Evolutionary conservation across 2,329 filamentous ascomycete genomes (phyloP).

Genomic region (Coniochaeta sp.): DNA sequence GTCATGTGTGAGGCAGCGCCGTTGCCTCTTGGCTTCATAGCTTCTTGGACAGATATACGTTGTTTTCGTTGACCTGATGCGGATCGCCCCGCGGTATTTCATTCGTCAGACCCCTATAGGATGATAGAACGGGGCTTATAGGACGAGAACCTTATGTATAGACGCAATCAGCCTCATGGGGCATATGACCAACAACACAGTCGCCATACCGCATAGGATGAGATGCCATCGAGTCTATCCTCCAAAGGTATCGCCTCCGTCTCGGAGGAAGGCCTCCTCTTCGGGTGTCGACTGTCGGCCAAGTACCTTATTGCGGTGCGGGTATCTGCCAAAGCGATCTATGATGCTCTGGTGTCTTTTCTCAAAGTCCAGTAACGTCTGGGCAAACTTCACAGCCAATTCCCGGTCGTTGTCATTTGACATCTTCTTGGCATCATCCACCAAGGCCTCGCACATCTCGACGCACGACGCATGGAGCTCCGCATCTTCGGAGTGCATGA

Average conservation of each 20-base stretch:
- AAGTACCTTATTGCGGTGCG: conserved; percentile 36
- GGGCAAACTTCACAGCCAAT: conserved; percentile 14
- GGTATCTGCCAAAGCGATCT: conserved; percentile 39
- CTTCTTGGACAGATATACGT: neutral
- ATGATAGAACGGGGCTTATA: neutral
- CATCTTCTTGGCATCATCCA: conserved; percentile 15
- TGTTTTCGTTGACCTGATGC: neutral
- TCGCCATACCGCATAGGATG: neutral
- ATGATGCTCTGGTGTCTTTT: conserved; percentile 31
- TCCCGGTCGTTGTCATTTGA: conserved; percentile 10
- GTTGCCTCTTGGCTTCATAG: neutral
- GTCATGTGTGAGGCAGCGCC: neutral
- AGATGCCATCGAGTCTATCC: neutral
- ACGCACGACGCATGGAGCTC: conserved; percentile 26
- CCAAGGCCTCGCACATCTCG: conserved; percentile 17
- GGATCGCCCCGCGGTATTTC: neutral
- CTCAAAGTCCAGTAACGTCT: conserved; percentile 15
- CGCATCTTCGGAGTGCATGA: conserved; percentile 41
- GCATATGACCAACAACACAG: neutral
- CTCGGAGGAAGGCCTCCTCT: conserved; percentile 32
- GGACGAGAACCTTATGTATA: neutral
- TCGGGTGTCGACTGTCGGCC: conserved; percentile 32
- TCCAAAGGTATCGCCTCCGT: conserved; percentile 15
- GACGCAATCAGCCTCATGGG: neutral
- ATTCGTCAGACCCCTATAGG: neutral